These are phyloP conservation scores for Tuber umbilicatum DNA, from an alignment of 495 filamentous ascomycete species.

Conservation along the genomic window DNA sequence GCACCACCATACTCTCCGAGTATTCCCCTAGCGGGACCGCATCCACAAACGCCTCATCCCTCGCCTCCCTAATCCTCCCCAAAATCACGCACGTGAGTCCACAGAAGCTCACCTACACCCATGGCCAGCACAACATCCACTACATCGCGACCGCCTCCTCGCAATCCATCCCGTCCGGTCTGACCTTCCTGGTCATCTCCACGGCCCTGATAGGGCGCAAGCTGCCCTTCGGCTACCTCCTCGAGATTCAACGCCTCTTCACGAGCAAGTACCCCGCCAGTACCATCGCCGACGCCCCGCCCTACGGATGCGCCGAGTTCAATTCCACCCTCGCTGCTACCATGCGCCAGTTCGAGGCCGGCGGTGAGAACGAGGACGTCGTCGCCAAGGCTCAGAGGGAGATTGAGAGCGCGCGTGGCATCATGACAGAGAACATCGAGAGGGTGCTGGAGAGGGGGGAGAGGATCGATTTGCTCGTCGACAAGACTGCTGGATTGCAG, in stretches of 20 bases:
- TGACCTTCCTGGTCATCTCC: conserved; percentile 81
- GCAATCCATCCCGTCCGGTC: conserved; percentile 59
- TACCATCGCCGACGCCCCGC: conserved; percentile 69
- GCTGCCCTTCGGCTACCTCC: conserved; percentile 85
- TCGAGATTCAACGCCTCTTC: conserved; percentile 87
- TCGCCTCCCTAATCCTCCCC: conserved; percentile 90
- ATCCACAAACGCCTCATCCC: conserved; percentile 65
- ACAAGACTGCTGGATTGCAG: conserved; percentile 80
- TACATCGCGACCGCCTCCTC: conserved; percentile 84
- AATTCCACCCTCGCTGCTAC: conserved; percentile 68
- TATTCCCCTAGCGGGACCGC: conserved; percentile 71
- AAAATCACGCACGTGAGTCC: conserved; percentile 77
- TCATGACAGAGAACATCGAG: conserved; percentile 99
- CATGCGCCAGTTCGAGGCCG: conserved; percentile 63
- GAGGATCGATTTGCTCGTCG: conserved; percentile 88
- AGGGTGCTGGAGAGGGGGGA: conserved; percentile 88
- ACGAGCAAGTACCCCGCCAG: conserved; percentile 65
- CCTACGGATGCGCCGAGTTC: conserved; percentile 85
- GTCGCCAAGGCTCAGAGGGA: conserved; percentile 74
- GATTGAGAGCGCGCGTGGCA: conserved; percentile 86
- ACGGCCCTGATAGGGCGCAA: conserved; percentile 70
- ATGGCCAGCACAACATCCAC: conserved; percentile 85
- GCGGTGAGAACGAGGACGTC: conserved; percentile 70
- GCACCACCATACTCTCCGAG: conserved; percentile 85
- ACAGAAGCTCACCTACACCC: conserved; percentile 89